Percentiles rank a stretch among this genome's conserved stretches.
phyloP scores from a whole-genome alignment of 129 eudicot species.

The Mikania micrantha region DNA sequence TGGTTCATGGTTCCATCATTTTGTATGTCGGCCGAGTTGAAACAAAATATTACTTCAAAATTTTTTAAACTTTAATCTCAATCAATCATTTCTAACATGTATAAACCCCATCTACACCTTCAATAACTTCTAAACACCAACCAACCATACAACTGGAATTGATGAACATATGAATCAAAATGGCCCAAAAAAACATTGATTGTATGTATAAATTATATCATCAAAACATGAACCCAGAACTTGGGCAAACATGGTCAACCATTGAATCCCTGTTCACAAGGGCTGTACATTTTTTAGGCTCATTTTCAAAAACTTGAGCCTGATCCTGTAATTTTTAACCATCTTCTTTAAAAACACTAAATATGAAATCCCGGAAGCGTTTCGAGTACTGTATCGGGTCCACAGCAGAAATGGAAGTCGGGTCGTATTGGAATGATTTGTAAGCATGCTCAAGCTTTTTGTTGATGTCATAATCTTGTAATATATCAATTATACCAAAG shows the following conservation, averaged over 20 bases:
- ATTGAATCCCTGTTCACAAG: neutral
- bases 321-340: constrained; percentile 14
- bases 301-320: constrained; percentile 24
- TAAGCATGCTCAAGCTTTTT: constrained; percentile 89
- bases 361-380: constrained; percentile 71
- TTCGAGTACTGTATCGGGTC: constrained; percentile 72
- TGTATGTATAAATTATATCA: constrained; percentile 16
- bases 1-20: neutral
- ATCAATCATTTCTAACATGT: constrained; percentile 1
- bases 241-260: neutral
- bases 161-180: constrained; percentile 20
- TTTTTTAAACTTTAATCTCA: constrained; percentile 11
- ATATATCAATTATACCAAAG: constrained; percentile 74
- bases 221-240: constrained; percentile 5
- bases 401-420: constrained; percentile 75
- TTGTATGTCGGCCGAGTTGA: too few relatives aligned
- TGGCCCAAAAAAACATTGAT: constrained; percentile 1
- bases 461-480: constrained; percentile 81
- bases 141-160: constrained; percentile 12
- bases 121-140: constrained; percentile 18
- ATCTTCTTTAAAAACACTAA: constrained; percentile 55
- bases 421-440: constrained; percentile 63
- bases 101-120: constrained; percentile 16
- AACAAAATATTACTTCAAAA: neutral
- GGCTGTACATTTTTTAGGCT: constrained; percentile 33